Percentiles rank a stretch among this genome's conserved stretches.
phyloP scores from a whole-genome alignment of 768 basidiomycete species.

The Amanita subjunquillea region DNA sequence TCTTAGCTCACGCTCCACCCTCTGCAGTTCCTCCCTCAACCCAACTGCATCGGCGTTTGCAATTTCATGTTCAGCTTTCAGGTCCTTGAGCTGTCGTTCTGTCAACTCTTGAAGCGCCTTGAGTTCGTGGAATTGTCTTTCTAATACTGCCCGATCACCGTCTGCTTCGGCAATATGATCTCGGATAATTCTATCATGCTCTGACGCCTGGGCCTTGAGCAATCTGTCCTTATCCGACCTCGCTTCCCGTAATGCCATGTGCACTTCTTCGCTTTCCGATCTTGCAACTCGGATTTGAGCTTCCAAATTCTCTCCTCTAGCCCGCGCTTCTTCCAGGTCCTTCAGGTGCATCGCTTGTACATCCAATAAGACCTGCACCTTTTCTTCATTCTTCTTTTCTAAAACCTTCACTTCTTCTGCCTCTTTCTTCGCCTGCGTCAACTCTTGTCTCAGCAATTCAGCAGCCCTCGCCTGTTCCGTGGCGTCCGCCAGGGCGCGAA shows the following conservation, averaged over 20 bases:
- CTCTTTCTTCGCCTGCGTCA: constrained; percentile 48
- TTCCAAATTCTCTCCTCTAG: constrained; percentile 67
- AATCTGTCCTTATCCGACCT: constrained; percentile 72
- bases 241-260: constrained; percentile 56
- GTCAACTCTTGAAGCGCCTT: constrained; percentile 50
- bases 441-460: constrained; percentile 52
- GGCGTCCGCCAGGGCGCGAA: constrained; percentile 53
- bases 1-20: constrained; percentile 58
- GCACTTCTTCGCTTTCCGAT: constrained; percentile 62
- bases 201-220: constrained; percentile 61
- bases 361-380: constrained; percentile 55
- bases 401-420: constrained; percentile 60
- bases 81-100: constrained; percentile 54
- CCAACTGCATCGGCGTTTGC: constrained; percentile 58
- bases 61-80: constrained; percentile 49
- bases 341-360: constrained; percentile 68
- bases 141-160: constrained; percentile 86
- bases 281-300: constrained; percentile 62
- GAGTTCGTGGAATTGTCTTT: constrained; percentile 76
- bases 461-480: constrained; percentile 54
- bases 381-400: constrained; percentile 53
- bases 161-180: constrained; percentile 92
- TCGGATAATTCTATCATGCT: constrained; percentile 54
- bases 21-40: constrained; percentile 63
- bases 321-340: constrained; percentile 66